These are phyloP conservation scores for Mikania micrantha DNA, from an alignment of 129 eudicot species.

Conservation along the genomic window DNA sequence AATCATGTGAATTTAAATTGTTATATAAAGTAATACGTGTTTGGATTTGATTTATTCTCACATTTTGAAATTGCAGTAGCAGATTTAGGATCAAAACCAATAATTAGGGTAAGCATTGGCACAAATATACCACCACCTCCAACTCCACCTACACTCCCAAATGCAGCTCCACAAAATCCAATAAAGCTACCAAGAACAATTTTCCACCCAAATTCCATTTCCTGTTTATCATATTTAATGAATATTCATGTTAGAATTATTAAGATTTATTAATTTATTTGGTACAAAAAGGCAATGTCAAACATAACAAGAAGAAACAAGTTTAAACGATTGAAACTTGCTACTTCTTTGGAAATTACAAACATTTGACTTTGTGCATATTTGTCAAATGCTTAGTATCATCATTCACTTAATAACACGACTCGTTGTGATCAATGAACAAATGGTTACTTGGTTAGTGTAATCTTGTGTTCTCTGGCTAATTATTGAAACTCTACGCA, in stretches of 20 bases:
- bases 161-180: constrained; percentile 92
- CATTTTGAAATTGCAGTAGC: constrained; percentile 95
- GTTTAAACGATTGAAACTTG: neutral
- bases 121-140: constrained; percentile 96
- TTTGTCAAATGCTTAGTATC: neutral
- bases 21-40: neutral
- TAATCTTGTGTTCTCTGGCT: neutral
- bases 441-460: neutral
- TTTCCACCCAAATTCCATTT: constrained; percentile 68
- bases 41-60: constrained; percentile 25
- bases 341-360: neutral
- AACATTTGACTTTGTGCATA: constrained; percentile 2
- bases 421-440: neutral
- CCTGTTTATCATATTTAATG: constrained; percentile 41
- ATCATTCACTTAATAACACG: neutral
- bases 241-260: neutral
- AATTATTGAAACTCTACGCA: neutral
- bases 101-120: constrained; percentile 79
- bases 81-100: constrained; percentile 93
- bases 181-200: constrained; percentile 67
- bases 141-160: constrained; percentile 98
- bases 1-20: neutral
- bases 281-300: constrained; percentile 7
- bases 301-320: neutral
- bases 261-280: neutral